Evolutionary conservation across 495 filamentous ascomycete species (phyloP).

Genomic region (Rhypophila decipiens): DNA sequence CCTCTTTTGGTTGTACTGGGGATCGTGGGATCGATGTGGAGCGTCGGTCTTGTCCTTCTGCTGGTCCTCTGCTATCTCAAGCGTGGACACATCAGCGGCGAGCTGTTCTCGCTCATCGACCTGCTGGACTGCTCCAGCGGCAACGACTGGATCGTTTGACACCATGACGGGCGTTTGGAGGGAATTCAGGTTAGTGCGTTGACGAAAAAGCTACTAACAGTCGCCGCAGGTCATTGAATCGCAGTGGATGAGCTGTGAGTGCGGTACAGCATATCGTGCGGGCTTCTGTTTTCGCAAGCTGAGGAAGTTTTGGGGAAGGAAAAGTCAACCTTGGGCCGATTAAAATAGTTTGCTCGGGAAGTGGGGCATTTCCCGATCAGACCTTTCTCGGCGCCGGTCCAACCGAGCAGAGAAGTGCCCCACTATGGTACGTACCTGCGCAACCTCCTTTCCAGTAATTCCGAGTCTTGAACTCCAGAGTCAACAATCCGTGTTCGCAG

Average conservation of each 20-base stretch:
- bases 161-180: constrained; percentile 12
- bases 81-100: constrained; percentile 21
- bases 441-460: too few relatives aligned
- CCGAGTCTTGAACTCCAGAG: too few relatives aligned
- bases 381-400: not conserved
- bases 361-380: too few relatives aligned
- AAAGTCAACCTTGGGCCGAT: constrained; percentile 4
- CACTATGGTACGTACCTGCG: too few relatives aligned
- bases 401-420: too few relatives aligned
- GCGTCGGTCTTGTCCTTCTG: constrained; percentile 11
- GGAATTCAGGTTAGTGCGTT: constrained; percentile 13
- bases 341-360: constrained; percentile 8
- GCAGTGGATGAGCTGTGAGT: constrained; percentile 13
- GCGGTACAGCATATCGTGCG: constrained; percentile 15
- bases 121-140: not conserved
- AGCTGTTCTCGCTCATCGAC: constrained; percentile 15
- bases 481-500: too few relatives aligned
- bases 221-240: constrained; percentile 13
- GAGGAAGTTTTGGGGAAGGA: constrained; percentile 5
- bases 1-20: constrained; percentile 64
- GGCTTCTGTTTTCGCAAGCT: constrained; percentile 9
- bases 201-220: constrained; percentile 17
- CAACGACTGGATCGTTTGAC: constrained; percentile 9
- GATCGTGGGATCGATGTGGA: constrained; percentile 50
- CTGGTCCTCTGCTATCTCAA: constrained; percentile 18